Evolutionary conservation across 169 alveolate species (phyloP), one percentile per base, ranked within the genome.

Genomic region (Prorocentrum cordatum): DNA sequence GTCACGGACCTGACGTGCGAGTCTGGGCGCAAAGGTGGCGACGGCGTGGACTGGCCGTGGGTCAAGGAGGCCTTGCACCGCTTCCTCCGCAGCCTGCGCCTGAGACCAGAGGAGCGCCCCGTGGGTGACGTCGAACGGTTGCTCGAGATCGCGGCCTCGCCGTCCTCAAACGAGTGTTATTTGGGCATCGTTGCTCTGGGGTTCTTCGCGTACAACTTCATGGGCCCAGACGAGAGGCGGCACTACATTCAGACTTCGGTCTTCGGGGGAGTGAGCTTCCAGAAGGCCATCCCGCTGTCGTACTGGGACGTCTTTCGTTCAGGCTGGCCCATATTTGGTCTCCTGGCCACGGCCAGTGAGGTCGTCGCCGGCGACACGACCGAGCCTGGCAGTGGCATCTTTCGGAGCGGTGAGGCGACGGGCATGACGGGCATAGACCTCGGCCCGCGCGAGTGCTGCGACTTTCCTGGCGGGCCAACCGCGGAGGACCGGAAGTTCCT

Each of bases 271-370:
- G 89, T 79, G 50, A 58, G 77, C 12, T 79, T 79, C 89, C 73
- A 79, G 47, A 58, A 62, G 47, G 50, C 73, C 16, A 67, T 79
- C 9, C 89, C 89, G 20, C 24, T 79, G 50, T 79, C 89, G 20
- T 79, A 79, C 33, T 79, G 89, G 89, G 89, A 79, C 38, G 77
- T 33, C 47, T 1, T 38, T 6, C 31, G 77, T 20, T 79, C 89
- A 3, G 89, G 89, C 7, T 79, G 89, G 89, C 89, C 89, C 20
- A 79, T 79, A 75, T 79, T 59, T 26, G 89, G 89, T 20, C 67
- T 79, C 27, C 33, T 79, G 45, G 89, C 89, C 58, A 61, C 77
- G 6, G 89, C 89, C 9, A 66, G 77, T 2, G 89, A 75, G 67
- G 36, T 71, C 39, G 86, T 75, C 22, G 20, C 24, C 7, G 14